Percentiles rank a stretch among this genome's conserved stretches.
Conservation (phyloP, 768 basidiomycete species). For the Pleurotus sapidus region DNA sequence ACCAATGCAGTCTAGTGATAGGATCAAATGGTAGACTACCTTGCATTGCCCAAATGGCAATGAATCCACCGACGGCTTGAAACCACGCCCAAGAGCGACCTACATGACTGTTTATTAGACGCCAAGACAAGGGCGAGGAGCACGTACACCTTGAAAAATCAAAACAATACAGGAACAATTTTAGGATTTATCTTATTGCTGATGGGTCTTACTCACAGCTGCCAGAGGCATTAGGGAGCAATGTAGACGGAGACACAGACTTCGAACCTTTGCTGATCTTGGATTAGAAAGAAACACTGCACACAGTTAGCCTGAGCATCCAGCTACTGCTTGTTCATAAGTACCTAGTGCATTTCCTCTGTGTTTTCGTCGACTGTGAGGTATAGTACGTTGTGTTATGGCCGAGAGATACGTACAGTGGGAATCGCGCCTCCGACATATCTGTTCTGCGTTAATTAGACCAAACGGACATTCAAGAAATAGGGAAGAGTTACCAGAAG, state of each 20-base stretch:
- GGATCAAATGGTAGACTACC: background rate
- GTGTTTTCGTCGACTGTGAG: background rate
- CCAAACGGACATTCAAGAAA: background rate
- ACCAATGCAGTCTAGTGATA: too few relatives aligned
- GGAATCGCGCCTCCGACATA: slow-evolving; percentile 1
- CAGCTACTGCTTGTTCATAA: background rate
- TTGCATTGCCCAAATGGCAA: slow-evolving; percentile 4
- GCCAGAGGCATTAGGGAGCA: background rate
- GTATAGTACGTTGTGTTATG: background rate
- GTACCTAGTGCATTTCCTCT: slow-evolving; percentile 6
- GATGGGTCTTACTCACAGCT: background rate
- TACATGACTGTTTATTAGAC: background rate
- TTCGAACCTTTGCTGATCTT: slow-evolving; percentile 1
- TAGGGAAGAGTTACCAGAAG: background rate
- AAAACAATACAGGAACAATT: background rate
- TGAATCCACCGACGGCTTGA: background rate
- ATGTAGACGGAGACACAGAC: background rate
- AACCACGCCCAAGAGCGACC: background rate
- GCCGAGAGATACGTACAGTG: background rate
- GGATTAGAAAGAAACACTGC: slow-evolving; percentile 2
- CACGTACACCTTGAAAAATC: background rate
- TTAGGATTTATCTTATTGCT: background rate
- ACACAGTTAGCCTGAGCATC: background rate
- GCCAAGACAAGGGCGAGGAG: background rate
- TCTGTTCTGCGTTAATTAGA: background rate